These are phyloP conservation scores for Syncephalis plumigaleata DNA, from an alignment of 371 early-diverging fungal species.

Conservation along the genomic window DNA sequence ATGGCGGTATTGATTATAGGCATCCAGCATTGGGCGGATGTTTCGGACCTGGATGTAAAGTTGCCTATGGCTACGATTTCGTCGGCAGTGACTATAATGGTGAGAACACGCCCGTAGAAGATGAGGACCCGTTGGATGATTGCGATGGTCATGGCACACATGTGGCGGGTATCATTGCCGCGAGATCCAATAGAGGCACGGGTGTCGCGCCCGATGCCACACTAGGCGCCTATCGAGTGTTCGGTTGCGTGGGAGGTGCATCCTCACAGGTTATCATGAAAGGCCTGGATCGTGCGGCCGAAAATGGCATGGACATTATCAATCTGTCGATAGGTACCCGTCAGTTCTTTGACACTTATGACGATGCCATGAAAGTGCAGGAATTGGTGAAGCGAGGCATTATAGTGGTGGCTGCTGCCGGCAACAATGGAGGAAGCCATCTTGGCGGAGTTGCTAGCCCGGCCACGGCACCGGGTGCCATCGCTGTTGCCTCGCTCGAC, in stretches of 20 bases:
- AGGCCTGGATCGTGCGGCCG: constrained; percentile 33
- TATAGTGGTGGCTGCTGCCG: constrained; percentile 22
- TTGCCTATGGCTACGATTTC: constrained; percentile 26
- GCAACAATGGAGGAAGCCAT: constrained; percentile 48
- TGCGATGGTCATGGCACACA: constrained; percentile 35
- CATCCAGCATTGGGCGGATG: too few species aligned
- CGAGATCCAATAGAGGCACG: constrained; percentile 13
- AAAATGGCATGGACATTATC: constrained; percentile 35
- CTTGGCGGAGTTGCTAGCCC: constrained; percentile 40
- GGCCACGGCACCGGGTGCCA: constrained; percentile 32
- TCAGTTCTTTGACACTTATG: neutral
- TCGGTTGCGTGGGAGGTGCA: constrained; percentile 33
- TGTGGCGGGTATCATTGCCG: constrained; percentile 35
- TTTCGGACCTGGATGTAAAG: too few species aligned
- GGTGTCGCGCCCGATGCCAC: constrained; percentile 45
- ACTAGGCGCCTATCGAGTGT: constrained; percentile 33
- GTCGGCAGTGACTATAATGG: constrained; percentile 12
- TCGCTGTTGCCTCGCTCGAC: constrained; percentile 53
- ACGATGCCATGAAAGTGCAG: neutral
- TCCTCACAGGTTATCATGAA: constrained; percentile 7
- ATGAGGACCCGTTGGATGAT: constrained; percentile 32
- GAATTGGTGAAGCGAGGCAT: neutral
- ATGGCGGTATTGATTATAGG: constrained; percentile 15
- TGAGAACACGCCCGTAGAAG: constrained; percentile 4
- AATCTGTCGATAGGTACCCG: constrained; percentile 39